A percentile compares a stretch with the other conserved stretches of the same genome.
Evolutionary conservation across 305 asterid species (phyloP).

Genomic region (Euphrasia arctica): DNA sequence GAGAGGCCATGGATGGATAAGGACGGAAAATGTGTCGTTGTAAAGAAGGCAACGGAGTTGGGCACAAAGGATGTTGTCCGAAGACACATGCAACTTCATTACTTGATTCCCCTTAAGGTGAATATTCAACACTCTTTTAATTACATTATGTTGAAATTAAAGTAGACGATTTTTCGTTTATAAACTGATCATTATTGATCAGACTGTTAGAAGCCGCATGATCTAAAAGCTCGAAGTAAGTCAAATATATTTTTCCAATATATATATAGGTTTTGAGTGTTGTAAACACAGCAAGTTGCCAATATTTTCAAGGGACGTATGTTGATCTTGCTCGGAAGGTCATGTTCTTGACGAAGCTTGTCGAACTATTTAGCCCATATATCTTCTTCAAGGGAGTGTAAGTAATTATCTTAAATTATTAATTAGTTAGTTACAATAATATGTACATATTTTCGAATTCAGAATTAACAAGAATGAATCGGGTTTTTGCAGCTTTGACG

Average conservation of each 20-base stretch:
- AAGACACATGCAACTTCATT: constrained; percentile 47
- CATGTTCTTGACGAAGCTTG: constrained; percentile 36
- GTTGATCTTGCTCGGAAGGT: constrained; percentile 30
- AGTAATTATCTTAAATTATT: constrained; percentile 15
- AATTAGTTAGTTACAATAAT: not conserved
- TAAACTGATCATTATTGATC: not conserved
- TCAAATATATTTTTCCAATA: not conserved
- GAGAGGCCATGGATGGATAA: constrained; percentile 53
- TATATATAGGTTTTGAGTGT: constrained; percentile 24
- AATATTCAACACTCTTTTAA: not conserved
- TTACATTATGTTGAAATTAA: not conserved
- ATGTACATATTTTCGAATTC: not conserved
- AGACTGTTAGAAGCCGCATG: not conserved
- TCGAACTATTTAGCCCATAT: constrained; percentile 40
- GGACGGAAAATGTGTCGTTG: constrained; percentile 49
- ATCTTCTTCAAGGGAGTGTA: constrained; percentile 50
- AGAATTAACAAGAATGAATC: not conserved
- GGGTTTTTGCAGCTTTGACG: constrained; percentile 53
- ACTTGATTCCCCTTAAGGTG: constrained; percentile 70
- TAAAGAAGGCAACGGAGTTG: constrained; percentile 41
- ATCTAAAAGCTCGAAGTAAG: too few relatives aligned
- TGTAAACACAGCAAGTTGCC: constrained; percentile 34
- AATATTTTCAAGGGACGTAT: constrained; percentile 29
- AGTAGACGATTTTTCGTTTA: not conserved
- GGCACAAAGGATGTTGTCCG: constrained; percentile 42